Evolutionary conservation across 192 early-diverging fungal species (phyloP).

Genomic region (Backusella parvicylindrica): DNA sequence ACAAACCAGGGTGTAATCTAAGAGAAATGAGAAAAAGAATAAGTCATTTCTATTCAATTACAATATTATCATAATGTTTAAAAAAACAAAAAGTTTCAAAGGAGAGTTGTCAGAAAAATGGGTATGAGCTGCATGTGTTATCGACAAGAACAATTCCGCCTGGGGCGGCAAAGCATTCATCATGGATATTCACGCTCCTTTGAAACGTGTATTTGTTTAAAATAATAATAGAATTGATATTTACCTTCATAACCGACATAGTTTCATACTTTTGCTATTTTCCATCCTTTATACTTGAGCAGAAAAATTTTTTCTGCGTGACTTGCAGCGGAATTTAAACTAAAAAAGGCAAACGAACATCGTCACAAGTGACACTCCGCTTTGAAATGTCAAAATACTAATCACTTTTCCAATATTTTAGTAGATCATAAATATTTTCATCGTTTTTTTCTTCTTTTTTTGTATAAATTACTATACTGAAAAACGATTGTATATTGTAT

Average conservation of each 20-base stretch:
- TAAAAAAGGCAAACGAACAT: neutral
- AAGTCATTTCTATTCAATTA: neutral
- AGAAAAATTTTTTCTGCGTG: neutral
- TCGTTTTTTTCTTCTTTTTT: too few relatives aligned
- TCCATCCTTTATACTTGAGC: neutral
- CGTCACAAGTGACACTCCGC: neutral
- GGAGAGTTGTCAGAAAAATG: neutral
- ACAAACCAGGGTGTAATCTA: neutral
- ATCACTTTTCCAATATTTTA: too few relatives aligned
- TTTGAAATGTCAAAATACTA: too few relatives aligned
- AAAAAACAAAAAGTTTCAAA: neutral
- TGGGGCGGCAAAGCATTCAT: constrained; percentile 6
- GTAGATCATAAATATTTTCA: too few relatives aligned
- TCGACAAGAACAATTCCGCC: neutral
- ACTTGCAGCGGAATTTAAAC: neutral
- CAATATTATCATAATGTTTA: neutral
- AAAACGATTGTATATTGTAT: too few relatives aligned
- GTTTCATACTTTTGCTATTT: neutral
- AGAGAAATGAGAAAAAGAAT: neutral
- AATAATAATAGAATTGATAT: neutral
- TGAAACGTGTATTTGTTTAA: neutral
- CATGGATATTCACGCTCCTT: neutral
- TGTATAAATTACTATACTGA: too few relatives aligned
- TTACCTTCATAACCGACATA: neutral
- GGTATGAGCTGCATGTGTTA: constrained; percentile 2